phyloP scores from a whole-genome alignment of 345 rosid genomes.

The Linum lewisii region DNA sequence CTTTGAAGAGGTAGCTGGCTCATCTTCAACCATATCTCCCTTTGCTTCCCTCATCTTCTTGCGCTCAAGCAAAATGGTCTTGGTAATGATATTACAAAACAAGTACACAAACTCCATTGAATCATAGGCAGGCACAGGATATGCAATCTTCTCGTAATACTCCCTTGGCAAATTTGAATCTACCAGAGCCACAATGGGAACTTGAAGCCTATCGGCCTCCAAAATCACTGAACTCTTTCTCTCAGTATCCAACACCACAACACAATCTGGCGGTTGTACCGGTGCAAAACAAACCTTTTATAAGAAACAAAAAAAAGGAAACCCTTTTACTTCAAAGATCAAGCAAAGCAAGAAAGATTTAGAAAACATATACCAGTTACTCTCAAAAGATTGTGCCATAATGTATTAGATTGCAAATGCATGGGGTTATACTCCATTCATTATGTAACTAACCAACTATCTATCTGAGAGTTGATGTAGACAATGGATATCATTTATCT shows the following conservation, averaged over 20 bases:
- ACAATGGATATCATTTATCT: neutral
- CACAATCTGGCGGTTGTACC: constrained; percentile 75
- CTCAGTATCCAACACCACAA: constrained; percentile 78
- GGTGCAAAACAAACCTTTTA: constrained; percentile 65
- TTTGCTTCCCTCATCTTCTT: constrained; percentile 28
- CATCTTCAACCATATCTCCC: constrained; percentile 17
- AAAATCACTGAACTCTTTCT: constrained; percentile 70
- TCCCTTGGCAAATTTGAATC: constrained; percentile 84
- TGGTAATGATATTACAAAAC: constrained; percentile 89
- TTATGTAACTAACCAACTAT: neutral
- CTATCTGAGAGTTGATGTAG: neutral
- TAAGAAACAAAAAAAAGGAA: neutral
- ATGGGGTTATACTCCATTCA: no score
- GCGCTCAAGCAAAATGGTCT: constrained; percentile 69
- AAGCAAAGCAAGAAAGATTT: neutral
- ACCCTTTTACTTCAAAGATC: neutral
- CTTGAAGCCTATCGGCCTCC: constrained; percentile 72
- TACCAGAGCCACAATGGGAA: constrained; percentile 84
- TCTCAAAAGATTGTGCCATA: neutral
- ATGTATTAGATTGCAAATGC: neutral
- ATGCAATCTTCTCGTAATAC: constrained; percentile 55
- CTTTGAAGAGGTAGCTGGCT: constrained; percentile 11
- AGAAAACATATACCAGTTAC: neutral
- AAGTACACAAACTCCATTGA: constrained; percentile 89
- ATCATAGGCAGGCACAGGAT: constrained; percentile 89